Percentiles rank a stretch among this genome's conserved stretches.
These are phyloP conservation scores for Obba rivulosa DNA, from an alignment of 768 basidiomycete species.

Conservation along the genomic window DNA sequence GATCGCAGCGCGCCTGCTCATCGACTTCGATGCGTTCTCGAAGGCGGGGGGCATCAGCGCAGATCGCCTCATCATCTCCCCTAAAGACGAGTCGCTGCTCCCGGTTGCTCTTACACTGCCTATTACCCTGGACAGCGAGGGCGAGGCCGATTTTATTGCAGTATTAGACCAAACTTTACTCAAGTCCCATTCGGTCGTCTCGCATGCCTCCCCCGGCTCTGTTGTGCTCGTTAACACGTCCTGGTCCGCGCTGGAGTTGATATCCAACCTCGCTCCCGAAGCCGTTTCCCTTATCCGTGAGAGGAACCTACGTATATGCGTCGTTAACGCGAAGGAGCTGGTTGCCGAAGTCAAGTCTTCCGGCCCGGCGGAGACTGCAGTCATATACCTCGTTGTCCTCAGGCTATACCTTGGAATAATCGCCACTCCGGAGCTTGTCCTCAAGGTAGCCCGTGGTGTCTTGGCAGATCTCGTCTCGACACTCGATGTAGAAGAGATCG, in stretches of 20 bases:
- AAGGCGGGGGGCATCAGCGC: conserved; percentile 65
- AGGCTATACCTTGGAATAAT: conserved; percentile 71
- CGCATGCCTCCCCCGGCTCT: conserved; percentile 60
- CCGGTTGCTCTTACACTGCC: conserved; percentile 58
- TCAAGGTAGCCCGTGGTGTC: conserved; percentile 43
- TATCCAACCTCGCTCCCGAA: conserved; percentile 55
- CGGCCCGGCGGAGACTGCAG: conserved; percentile 41
- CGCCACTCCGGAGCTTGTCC: conserved; percentile 49
- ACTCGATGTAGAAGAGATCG: conserved; percentile 47
- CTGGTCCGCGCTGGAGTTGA: conserved; percentile 74
- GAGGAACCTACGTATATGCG: conserved; percentile 52
- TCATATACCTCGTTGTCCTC: conserved; percentile 77
- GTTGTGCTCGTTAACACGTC: conserved; percentile 68
- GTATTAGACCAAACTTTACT: conserved; percentile 74
- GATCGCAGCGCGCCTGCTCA: conserved; percentile 56
- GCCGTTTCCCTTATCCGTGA: conserved; percentile 41
- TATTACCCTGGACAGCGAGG: conserved; percentile 39
- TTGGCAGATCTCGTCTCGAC: conserved; percentile 44
- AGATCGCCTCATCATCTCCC: conserved; percentile 62
- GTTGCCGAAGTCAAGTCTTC: conserved; percentile 37
- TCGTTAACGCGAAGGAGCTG: conserved; percentile 51
- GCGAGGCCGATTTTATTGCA: conserved; percentile 63
- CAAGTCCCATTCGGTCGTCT: conserved; percentile 70
- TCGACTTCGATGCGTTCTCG: conserved; percentile 72
- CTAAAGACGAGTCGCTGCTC: conserved; percentile 35